Percentiles rank a stretch among this genome's conserved stretches.
Evolutionary conservation across 768 basidiomycete genomes (phyloP).

Genomic region (Boletus sensibilis): DNA sequence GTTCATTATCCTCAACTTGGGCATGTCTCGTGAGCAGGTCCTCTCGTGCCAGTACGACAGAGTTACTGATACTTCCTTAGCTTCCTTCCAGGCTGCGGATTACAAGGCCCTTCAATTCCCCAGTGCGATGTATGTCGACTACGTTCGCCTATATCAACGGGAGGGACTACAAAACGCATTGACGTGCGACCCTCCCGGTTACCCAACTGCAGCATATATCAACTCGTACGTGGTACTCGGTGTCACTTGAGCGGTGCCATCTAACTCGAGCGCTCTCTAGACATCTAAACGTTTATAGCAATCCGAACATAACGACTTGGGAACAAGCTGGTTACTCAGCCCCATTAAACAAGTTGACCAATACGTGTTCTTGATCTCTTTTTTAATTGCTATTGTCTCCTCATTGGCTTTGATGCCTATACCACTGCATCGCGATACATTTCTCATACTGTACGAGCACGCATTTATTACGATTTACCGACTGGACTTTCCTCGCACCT

Average conservation of each 20-base stretch:
- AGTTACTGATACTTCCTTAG: slow-evolving; percentile 26
- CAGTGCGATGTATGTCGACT: slow-evolving; percentile 80
- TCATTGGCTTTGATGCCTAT: slow-evolving; percentile 9
- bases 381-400: slow-evolving; percentile 7
- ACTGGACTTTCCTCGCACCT: slow-evolving; percentile 12
- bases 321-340: slow-evolving; percentile 68
- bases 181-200: slow-evolving; percentile 74
- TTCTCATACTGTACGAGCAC: slow-evolving; percentile 26
- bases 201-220: slow-evolving; percentile 84
- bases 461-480: slow-evolving; percentile 28
- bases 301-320: slow-evolving; percentile 89
- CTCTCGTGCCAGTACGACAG: background rate
- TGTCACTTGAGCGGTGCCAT: background rate
- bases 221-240: slow-evolving; percentile 42
- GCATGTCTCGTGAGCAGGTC: slow-evolving; percentile 57
- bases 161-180: slow-evolving; percentile 63
- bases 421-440: slow-evolving; percentile 21
- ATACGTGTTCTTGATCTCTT: slow-evolving; percentile 19
- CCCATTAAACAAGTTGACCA: slow-evolving; percentile 58
- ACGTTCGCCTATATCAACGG: slow-evolving; percentile 86
- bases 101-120: slow-evolving; percentile 76
- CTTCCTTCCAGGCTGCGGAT: slow-evolving; percentile 72
- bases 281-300: slow-evolving; percentile 58
- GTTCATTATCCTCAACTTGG: slow-evolving; percentile 86
- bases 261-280: slow-evolving; percentile 18